Percentiles rank a stretch among this genome's conserved stretches.
Evolutionary conservation across 768 basidiomycete genomes (phyloP).

Genomic region (Boletus rubroflammeus): DNA sequence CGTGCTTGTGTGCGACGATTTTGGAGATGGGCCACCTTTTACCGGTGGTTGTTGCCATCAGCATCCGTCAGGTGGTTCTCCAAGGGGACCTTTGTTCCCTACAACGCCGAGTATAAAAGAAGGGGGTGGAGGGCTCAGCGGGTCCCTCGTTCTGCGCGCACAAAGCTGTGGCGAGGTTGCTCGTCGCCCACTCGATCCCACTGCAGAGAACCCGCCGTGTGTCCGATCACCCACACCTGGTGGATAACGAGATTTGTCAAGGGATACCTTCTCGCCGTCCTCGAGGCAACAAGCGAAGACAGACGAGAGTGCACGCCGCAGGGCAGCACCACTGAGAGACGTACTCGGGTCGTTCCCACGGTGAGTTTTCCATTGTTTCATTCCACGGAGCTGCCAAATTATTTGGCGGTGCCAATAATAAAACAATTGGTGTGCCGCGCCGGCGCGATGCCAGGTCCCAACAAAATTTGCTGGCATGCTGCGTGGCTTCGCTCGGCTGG

Average conservation of each 20-base stretch:
- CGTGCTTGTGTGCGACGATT: not conserved
- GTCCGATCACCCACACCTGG: conserved; percentile 20
- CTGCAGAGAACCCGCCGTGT: conserved; percentile 6
- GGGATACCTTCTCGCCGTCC: conserved; percentile 26
- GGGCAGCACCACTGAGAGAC: conserved; percentile 11
- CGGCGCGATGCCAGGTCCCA: conserved; percentile 21
- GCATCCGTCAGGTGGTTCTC: conserved; percentile 1
- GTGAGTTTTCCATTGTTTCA: conserved; percentile 33
- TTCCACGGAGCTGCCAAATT: conserved; percentile 20
- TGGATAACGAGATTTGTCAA: conserved; percentile 26
- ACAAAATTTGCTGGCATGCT: conserved; percentile 15
- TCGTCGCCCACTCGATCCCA: conserved; percentile 11
- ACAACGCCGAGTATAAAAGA: conserved; percentile 20
- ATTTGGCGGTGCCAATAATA: conserved; percentile 30
- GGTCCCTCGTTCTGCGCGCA: not conserved
- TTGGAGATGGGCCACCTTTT: conserved; percentile 9
- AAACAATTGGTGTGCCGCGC: conserved; percentile 24
- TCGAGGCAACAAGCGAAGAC: conserved; percentile 34
- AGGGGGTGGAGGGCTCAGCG: conserved; percentile 2
- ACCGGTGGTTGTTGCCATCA: conserved; percentile 17
- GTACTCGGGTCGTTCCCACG: conserved; percentile 23
- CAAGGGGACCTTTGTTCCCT: conserved; percentile 8
- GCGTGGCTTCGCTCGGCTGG: conserved; percentile 22
- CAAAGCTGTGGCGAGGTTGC: conserved; percentile 5
- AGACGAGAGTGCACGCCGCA: conserved; percentile 16